These are phyloP conservation scores for Sequoiadendron giganteum DNA, from an alignment of 75 land plant genomes.

Conservation along the genomic window DNA sequence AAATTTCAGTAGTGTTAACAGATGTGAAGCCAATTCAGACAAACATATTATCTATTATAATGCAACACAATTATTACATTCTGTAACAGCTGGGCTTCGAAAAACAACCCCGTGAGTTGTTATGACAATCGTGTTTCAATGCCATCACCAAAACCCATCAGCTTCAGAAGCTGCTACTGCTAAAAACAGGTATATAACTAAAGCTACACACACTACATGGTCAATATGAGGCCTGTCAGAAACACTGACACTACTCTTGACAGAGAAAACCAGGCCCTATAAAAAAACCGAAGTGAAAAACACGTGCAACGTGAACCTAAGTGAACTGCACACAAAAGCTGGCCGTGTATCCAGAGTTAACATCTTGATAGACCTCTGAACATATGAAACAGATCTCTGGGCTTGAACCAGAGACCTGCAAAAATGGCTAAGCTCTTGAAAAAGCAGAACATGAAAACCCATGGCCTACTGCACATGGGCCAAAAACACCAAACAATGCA, in stretches of 20 bases:
- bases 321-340: conserved; percentile 14
- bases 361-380: background rate
- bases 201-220: conserved; percentile 15
- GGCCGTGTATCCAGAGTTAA: conserved; percentile 9
- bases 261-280: conserved; percentile 18
- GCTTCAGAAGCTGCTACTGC: background rate
- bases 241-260: conserved; percentile 5
- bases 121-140: background rate
- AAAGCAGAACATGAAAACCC: conserved; percentile 15
- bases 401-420: conserved; percentile 5
- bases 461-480: conserved; percentile 6
- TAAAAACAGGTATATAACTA: background rate
- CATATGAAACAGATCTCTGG: background rate
- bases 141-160: conserved; percentile 6
- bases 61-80: background rate
- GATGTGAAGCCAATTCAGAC: background rate
- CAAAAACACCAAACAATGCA: conserved; percentile 8
- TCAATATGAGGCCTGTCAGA: conserved; percentile 12
- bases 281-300: conserved; percentile 19
- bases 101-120: background rate
- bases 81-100: conserved; percentile 3
- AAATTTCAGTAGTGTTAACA: background rate
- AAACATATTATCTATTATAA: background rate
- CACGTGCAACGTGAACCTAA: conserved; percentile 1
- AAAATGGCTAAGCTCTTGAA: conserved; percentile 17